A percentile compares a stretch with the other conserved stretches of the same genome.
Evolutionary conservation across 345 rosid species (phyloP).

Genomic region (Chamaenerion angustifolium): DNA sequence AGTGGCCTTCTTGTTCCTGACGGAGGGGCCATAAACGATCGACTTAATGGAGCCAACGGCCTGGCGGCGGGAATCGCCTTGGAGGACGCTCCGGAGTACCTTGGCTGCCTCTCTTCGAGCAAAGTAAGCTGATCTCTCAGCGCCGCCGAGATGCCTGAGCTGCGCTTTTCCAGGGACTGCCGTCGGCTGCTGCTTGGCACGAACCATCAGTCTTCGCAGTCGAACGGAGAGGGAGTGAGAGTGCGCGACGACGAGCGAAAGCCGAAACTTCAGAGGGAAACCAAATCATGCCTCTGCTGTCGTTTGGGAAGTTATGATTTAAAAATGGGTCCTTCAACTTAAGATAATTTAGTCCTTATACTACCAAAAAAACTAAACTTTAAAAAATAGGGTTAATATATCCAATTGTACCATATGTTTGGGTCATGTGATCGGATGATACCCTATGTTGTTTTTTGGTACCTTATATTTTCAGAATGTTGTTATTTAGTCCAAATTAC

Average conservation of each 20-base stretch:
- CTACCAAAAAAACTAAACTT: too few relatives aligned
- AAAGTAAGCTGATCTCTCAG: constrained; percentile 55
- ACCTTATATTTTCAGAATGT: too few relatives aligned
- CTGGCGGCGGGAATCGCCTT: constrained; percentile 67
- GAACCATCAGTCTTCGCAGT: not conserved
- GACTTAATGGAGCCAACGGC: constrained; percentile 75
- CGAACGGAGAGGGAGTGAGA: not conserved
- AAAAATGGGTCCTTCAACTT: too few relatives aligned
- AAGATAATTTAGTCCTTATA: too few relatives aligned
- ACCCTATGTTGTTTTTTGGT: too few relatives aligned
- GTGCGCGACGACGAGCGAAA: too few relatives aligned
- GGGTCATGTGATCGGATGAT: too few relatives aligned
- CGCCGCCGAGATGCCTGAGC: constrained; percentile 12
- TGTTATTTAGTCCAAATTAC: too few relatives aligned
- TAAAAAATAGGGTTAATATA: too few relatives aligned
- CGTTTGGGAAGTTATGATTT: too few relatives aligned
- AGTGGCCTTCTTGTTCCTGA: constrained; percentile 73
- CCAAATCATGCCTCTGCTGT: too few relatives aligned
- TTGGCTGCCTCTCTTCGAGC: constrained; percentile 87
- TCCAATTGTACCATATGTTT: too few relatives aligned
- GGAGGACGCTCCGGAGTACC: constrained; percentile 49
- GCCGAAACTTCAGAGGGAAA: not conserved
- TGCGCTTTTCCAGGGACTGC: not conserved
- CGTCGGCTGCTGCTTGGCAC: not conserved
- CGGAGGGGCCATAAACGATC: constrained; percentile 63